phyloP scores from a whole-genome alignment of 306 rosid species.

The Alnus glutinosa region DNA sequence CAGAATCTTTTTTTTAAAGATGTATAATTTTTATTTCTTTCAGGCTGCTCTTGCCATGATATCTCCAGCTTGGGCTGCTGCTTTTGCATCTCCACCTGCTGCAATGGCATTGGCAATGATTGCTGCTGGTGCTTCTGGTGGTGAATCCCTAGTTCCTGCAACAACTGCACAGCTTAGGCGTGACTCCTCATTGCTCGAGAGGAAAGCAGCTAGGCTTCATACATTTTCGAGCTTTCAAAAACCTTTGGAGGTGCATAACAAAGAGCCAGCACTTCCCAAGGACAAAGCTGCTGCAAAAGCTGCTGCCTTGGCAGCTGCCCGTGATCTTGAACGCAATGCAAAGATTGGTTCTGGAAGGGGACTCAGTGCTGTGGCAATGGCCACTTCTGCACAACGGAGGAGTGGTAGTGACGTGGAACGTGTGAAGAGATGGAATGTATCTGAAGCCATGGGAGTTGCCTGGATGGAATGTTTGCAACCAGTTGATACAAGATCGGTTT shows the following conservation, averaged over 20 bases:
- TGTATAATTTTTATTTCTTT: conserved; percentile 31
- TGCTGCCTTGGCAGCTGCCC: conserved; percentile 95
- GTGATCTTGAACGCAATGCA: conserved; percentile 80
- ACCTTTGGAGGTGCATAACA: conserved; percentile 59
- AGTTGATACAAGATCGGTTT: conserved; percentile 89
- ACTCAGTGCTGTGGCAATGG: conserved; percentile 99
- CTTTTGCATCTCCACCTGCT: conserved; percentile 98
- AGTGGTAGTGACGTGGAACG: conserved; percentile 82
- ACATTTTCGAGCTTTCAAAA: conserved; percentile 95
- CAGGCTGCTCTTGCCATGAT: conserved; percentile 92
- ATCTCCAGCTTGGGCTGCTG: conserved; percentile 98
- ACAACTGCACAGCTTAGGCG: conserved; percentile 67
- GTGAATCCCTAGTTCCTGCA: conserved; percentile 65
- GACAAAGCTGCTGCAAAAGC: conserved; percentile 96
- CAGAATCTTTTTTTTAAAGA: neutral
- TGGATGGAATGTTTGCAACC: conserved; percentile 99
- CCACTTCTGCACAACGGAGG: conserved; percentile 95
- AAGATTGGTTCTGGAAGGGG: conserved; percentile 98
- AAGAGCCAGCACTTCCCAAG: conserved; percentile 70
- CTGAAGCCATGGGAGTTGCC: conserved; percentile 99
- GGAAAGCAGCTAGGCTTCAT: conserved; percentile 74
- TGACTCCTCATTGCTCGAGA: conserved; percentile 78
- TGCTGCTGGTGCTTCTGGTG: conserved; percentile 97
- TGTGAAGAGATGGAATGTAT: conserved; percentile 79
- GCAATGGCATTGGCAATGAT: conserved; percentile 99